Evolutionary conservation across 371 early-diverging fungal genomes (phyloP).

Genomic region (Lichtheimia ornata): DNA sequence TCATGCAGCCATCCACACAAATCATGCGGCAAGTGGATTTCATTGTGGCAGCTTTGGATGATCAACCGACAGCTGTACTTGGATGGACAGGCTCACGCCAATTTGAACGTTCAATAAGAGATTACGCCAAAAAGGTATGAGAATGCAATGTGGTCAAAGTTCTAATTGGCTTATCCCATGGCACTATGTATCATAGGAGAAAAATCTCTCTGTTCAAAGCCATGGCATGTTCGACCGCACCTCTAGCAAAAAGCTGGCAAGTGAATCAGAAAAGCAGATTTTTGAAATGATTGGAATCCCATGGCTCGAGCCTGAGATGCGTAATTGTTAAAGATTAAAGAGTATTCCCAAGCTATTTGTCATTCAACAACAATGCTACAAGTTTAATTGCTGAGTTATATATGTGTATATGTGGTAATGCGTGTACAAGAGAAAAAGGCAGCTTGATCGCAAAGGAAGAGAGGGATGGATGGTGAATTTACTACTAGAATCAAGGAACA

Average conservation of each 20-base stretch:
- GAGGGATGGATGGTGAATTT: no score
- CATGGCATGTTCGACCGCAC: constrained; percentile 33
- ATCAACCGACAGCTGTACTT: constrained; percentile 40
- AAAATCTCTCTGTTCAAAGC: constrained; percentile 27
- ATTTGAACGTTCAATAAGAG: constrained; percentile 38
- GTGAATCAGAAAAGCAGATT: constrained; percentile 31
- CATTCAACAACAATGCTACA: no score
- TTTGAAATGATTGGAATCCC: constrained; percentile 41
- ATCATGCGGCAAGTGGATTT: constrained; percentile 53
- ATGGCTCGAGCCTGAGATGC: constrained; percentile 40
- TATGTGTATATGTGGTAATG: no score
- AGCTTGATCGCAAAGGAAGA: no score
- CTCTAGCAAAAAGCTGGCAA: constrained; percentile 15
- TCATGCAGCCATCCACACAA: constrained; percentile 47
- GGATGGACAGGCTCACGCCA: constrained; percentile 58
- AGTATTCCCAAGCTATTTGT: neutral
- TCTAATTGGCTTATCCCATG: neutral
- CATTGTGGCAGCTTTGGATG: constrained; percentile 36
- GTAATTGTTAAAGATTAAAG: constrained; percentile 48
- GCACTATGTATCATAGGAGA: constrained; percentile 23
- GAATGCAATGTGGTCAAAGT: neutral
- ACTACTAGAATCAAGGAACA: no score
- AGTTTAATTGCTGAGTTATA: no score
- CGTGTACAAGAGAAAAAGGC: no score
- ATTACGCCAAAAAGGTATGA: constrained; percentile 36